These are phyloP conservation scores for Rhizomucor miehei DNA, from an alignment of 371 early-diverging fungal genomes.

Conservation along the genomic window DNA sequence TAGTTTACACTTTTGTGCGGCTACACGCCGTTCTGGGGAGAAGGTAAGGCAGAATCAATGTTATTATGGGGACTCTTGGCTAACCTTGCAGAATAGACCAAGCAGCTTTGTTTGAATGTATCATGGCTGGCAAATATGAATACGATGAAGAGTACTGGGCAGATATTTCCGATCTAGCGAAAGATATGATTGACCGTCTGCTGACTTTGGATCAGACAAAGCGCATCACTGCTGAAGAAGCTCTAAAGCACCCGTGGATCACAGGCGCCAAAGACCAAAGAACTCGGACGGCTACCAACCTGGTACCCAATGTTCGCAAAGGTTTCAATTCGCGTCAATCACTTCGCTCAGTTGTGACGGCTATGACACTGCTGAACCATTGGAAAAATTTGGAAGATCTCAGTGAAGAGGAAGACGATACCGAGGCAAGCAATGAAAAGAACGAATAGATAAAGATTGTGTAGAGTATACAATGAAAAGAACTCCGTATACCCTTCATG, in stretches of 20 bases:
- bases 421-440: neutral
- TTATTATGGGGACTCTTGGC: no score
- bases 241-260: constrained; percentile 78
- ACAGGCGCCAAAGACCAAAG: constrained; percentile 24
- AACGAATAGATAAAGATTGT: neutral
- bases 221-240: constrained; percentile 73
- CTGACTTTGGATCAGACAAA: constrained; percentile 69
- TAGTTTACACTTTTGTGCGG: constrained; percentile 83
- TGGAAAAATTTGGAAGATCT: constrained; percentile 26
- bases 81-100: neutral
- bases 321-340: constrained; percentile 20
- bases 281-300: constrained; percentile 24
- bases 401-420: constrained; percentile 9
- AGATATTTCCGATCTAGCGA: constrained; percentile 78
- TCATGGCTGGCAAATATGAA: constrained; percentile 66
- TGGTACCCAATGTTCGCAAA: constrained; percentile 20
- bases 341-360: constrained; percentile 16
- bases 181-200: constrained; percentile 72
- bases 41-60: constrained; percentile 34
- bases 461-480: neutral
- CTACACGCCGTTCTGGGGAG: constrained; percentile 88
- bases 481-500: neutral
- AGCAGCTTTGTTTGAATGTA: constrained; percentile 26
- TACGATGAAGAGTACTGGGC: constrained; percentile 81
- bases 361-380: constrained; percentile 16